Evolutionary conservation across 106 monocot species (phyloP).

Genomic region (Allium sativum): DNA sequence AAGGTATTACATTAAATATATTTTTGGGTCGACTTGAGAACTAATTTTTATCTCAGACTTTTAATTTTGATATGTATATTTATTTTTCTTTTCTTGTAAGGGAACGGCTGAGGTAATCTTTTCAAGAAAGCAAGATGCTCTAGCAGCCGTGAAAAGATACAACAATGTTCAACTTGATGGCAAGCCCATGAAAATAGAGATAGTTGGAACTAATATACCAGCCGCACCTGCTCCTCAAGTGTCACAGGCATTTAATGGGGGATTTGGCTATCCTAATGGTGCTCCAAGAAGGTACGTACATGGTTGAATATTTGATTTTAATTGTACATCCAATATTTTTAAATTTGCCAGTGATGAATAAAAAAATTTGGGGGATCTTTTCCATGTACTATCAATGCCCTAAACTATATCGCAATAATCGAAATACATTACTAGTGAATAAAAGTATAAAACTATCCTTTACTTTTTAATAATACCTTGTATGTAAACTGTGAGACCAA

Average conservation of each 20-base stretch:
- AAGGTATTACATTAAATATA: slow-evolving; percentile 37
- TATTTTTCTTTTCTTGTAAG: slow-evolving; percentile 10
- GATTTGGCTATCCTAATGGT: slow-evolving; percentile 33
- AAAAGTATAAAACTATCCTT: too few species aligned
- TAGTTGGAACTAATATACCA: slow-evolving; percentile 64
- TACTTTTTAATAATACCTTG: too few species aligned
- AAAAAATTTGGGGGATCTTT: too few species aligned
- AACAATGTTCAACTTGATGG: slow-evolving; percentile 99
- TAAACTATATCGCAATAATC: too few species aligned
- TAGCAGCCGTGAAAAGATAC: slow-evolving; percentile 94
- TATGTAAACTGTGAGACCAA: too few species aligned
- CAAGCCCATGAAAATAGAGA: slow-evolving; percentile 97
- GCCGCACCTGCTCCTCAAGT: slow-evolving; percentile 26
- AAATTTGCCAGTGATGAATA: too few species aligned
- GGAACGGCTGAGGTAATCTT: slow-evolving; percentile 98
- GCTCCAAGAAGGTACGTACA: slow-evolving; percentile 47
- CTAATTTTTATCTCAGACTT: background rate
- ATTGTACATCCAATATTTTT: too few species aligned
- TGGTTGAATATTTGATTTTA: background rate
- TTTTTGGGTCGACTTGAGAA: slow-evolving; percentile 1
- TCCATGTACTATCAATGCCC: too few species aligned
- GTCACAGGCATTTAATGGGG: slow-evolving; percentile 25
- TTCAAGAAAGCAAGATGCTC: slow-evolving; percentile 64
- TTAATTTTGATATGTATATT: too few species aligned
- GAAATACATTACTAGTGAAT: too few species aligned